Base-by-base conservation (phyloP, 257 asterid genomes). In the Echium plantagineum region DNA sequence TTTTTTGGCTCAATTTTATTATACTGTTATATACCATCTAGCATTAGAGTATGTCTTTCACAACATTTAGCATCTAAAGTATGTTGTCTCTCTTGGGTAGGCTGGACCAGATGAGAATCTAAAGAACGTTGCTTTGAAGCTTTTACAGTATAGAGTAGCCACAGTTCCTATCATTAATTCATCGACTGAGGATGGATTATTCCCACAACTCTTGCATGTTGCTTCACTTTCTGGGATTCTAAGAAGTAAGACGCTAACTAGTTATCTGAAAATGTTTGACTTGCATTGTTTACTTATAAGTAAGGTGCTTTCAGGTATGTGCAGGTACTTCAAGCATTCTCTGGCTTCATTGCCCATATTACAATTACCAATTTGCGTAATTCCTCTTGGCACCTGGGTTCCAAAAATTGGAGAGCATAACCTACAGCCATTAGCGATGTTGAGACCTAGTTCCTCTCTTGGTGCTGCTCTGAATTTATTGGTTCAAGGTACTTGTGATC, bases 381-480 rank as follows among this genome's bases (percentile, higher is more conserved):
- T 88, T 63, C 86, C 83, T 49, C 63, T 88, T 62, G 98, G 96
- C 55, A 83, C 98, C 19, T 91, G 98, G 98, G 90, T 80, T 72
- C 98, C 96, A 1, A 76, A 71, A 77, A 80, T 82, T 72, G 96
- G 95, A 65, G 90, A 83, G 73, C 73, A 84, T 57, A 71, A 78
- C 75, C 75, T 79, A 51, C 86, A 69, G 63, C 96, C 98, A 18
- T 73, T 91, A 80, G 96, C 94, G 20, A 73, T 81, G 80, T 68
- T 91, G 90, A 80, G 88, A 69, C 94, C 94, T 1, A 91, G 73
- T 66, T 79, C 94, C 72, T 85, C 95, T 59, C 87, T 91, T 57
- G 80, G 78, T 76, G 80, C 86, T 21, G 95, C 96, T 60, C 71
- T 91, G 63, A 78, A 69, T 78, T 80, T 91, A 54, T 74, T 91